These are phyloP conservation scores for Stephanodiscus minutulus DNA, from an alignment of 108 stramenopile species.

Conservation along the genomic window DNA sequence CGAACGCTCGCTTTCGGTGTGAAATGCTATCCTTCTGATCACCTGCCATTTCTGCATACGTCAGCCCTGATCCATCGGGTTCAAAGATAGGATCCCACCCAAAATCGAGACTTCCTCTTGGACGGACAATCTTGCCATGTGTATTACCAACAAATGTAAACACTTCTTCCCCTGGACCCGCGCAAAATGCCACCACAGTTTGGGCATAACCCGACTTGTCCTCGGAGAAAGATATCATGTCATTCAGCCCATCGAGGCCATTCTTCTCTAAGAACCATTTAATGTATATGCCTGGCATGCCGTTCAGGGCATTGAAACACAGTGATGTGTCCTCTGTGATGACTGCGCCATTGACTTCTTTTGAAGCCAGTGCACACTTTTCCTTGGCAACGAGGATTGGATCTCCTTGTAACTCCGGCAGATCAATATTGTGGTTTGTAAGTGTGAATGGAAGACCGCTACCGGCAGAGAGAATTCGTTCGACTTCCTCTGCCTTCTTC, in stretches of 20 bases:
- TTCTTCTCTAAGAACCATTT: conserved; percentile 97
- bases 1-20: conserved; percentile 88
- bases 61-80: conserved; percentile 72
- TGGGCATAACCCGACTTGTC: conserved; percentile 95
- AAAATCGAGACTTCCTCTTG: conserved; percentile 90
- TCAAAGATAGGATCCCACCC: conserved; percentile 96
- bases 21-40: conserved; percentile 94
- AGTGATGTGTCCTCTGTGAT: conserved; percentile 97
- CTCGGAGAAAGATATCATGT: conserved; percentile 85
- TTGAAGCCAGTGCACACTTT: conserved; percentile 92
- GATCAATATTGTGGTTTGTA: conserved; percentile 82
- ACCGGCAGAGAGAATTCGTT: conserved; percentile 60
- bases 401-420: conserved; percentile 96
- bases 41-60: conserved; percentile 96
- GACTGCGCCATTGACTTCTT: conserved; percentile 82
- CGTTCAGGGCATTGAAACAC: conserved; percentile 94
- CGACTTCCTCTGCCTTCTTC: conserved; percentile 97
- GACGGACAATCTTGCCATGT: conserved; percentile 83
- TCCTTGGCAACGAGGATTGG: conserved; percentile 93
- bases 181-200: conserved; percentile 93
- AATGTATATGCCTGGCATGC: conserved; percentile 96
- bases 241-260: conserved; percentile 92
- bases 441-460: conserved; percentile 71
- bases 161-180: conserved; percentile 87
- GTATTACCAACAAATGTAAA: conserved; percentile 90